Percentiles rank a stretch among this genome's conserved stretches.
Conservation (phyloP, 768 basidiomycete genomes). For the Psilocybe sp. region DNA sequence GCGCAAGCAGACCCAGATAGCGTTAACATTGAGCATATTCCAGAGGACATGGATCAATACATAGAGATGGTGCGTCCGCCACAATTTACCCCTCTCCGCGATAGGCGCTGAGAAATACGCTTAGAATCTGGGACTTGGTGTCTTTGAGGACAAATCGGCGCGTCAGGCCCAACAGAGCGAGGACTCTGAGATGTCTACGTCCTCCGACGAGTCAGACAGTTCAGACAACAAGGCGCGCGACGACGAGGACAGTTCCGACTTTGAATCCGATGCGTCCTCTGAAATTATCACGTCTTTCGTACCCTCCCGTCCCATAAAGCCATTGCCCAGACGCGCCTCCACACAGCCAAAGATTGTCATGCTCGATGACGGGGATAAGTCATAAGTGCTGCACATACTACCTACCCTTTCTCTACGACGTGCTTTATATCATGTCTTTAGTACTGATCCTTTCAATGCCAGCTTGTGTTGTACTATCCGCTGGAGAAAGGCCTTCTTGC, state of each 20-base stretch:
- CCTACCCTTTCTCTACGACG: neutral
- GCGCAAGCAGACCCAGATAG: slow-evolving; percentile 47
- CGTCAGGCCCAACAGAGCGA: slow-evolving; percentile 17
- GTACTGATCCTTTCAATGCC: no score
- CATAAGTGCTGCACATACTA: slow-evolving; percentile 1
- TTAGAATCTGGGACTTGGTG: slow-evolving; percentile 64
- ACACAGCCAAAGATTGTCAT: slow-evolving; percentile 27
- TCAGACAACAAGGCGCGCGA: slow-evolving; percentile 13
- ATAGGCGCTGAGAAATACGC: slow-evolving; percentile 9
- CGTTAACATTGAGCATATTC: slow-evolving; percentile 69
- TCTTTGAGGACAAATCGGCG: slow-evolving; percentile 45
- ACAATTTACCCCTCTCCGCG: neutral
- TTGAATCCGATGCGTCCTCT: slow-evolving; percentile 28
- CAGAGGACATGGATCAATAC: slow-evolving; percentile 43
- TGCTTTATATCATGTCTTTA: neutral
- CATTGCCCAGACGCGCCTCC: slow-evolving; percentile 40
- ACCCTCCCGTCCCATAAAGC: slow-evolving; percentile 41
- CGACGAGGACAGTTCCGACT: slow-evolving; percentile 30
- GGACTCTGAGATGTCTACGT: slow-evolving; percentile 29
- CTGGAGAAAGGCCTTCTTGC: no score
- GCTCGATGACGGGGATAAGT: slow-evolving; percentile 20
- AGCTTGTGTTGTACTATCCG: no score
- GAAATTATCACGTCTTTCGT: slow-evolving; percentile 40
- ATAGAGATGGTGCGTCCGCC: slow-evolving; percentile 59
- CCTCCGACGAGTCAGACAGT: slow-evolving; percentile 22